Evolutionary conservation across 192 early-diverging fungal species (phyloP).

Genomic region (Linnemannia hyalina): DNA sequence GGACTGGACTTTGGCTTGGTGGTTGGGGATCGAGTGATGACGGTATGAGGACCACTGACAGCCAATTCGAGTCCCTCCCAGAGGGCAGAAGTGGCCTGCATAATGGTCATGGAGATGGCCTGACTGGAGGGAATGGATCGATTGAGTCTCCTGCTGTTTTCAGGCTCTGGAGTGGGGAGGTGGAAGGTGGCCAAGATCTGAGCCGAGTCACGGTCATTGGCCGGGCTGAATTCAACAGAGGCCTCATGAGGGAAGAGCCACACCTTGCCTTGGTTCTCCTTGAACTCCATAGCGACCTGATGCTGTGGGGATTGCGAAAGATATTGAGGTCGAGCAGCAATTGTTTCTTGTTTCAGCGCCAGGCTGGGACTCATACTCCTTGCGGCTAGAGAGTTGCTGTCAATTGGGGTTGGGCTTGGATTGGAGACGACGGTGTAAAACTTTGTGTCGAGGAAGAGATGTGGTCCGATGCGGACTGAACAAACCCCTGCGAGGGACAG

Average conservation of each 20-base stretch:
- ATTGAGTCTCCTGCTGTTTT: neutral
- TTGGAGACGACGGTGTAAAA: conserved; percentile 28
- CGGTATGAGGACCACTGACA: conserved; percentile 15
- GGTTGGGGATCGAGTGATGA: neutral
- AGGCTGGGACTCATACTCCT: neutral
- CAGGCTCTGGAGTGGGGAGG: conserved; percentile 4
- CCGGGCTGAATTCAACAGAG: conserved; percentile 52
- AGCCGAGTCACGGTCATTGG: conserved; percentile 22
- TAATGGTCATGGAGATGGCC: conserved; percentile 21
- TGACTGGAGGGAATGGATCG: neutral
- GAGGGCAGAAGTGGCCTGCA: conserved; percentile 24
- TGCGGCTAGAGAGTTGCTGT: neutral
- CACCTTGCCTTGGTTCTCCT: conserved; percentile 57
- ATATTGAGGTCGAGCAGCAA: neutral
- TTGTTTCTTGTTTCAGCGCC: neutral
- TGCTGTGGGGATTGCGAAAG: neutral
- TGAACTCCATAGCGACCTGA: conserved; percentile 65
- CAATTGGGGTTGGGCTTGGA: neutral
- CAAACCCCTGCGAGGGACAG: conserved; percentile 46
- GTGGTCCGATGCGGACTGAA: conserved; percentile 67
- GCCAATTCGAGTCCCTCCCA: conserved; percentile 40
- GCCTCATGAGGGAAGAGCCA: conserved; percentile 63
- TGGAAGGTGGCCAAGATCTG: conserved; percentile 37
- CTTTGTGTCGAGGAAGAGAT: conserved; percentile 61
- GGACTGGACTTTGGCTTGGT: neutral